Evolutionary conservation across 441 rosid genomes (phyloP), one percentile per base, ranked within the genome.

Genomic region (Rhodomyrtus psidioides): DNA sequence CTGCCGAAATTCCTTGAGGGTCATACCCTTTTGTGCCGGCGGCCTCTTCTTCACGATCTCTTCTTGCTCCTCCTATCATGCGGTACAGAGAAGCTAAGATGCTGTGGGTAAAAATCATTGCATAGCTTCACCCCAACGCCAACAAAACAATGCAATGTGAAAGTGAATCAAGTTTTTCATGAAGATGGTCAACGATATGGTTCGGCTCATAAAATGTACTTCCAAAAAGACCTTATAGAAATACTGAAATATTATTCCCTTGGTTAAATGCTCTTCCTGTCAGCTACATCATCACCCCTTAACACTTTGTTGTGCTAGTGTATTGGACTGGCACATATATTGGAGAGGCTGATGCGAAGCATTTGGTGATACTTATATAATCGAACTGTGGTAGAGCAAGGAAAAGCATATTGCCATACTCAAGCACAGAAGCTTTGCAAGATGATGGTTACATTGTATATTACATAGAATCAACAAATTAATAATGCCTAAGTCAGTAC

Each of bases 11-110:
- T 97, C 99, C 88, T 92, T 94, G 1, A 97, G 93, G 1, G 91
- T 92, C 88, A 94, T 82, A 7, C 94, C 91, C 62, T 92, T 93
- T 59, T 93, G 97, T 15, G 91, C 46, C 8, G 90, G 62, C 21
- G 93, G 88, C 91, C 93, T 92, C 26, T 86, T 92, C 26, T 86
- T 90, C 24, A 91, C 7, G 23, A 95, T 90, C 86, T 86, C 90
- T 88, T 92, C 94, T 91, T 94, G 96, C 90, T 95, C 98, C n/a
- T 88, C 91, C 97, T 94, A n/a, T 30, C 53, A 84, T 13, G 56
- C 13, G 55, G 19, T 83, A 39, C 65, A 85, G 60, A 76, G 14
- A 9, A 55, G 51, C 30, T 10, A 82, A 59, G 81, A 55, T 65
- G 79, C 79, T 39, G n/a, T 39, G 49, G n/a, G 15, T 70, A 70